Evolutionary conservation across 1,284 basidiomycete genomes (phyloP).

Genomic region (Apiotrichum veenhuisii): DNA sequence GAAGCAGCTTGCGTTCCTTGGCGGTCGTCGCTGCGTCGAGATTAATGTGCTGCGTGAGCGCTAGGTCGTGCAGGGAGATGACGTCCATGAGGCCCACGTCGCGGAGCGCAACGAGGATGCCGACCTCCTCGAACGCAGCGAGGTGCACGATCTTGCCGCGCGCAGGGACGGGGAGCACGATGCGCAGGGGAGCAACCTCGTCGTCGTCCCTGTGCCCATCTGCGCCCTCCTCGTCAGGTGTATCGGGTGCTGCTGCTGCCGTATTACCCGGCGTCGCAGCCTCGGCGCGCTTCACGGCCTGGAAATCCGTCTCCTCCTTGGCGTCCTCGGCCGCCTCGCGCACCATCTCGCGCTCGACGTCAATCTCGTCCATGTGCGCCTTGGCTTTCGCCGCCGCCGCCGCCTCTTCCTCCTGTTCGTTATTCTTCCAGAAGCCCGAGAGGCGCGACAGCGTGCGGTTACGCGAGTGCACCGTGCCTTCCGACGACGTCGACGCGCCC

Average conservation of each 20-base stretch:
- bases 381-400: constrained; percentile 10
- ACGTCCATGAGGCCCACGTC: constrained; percentile 40
- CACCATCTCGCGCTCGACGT: constrained; percentile 40
- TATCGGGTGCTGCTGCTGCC: background rate
- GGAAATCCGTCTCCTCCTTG: constrained; percentile 23
- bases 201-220: background rate
- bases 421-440: constrained; percentile 5
- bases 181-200: constrained; percentile 10
- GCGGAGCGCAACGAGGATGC: constrained; percentile 31
- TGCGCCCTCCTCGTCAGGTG: background rate
- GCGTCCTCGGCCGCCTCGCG: constrained; percentile 28
- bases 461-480: background rate
- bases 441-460: background rate
- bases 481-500: too few relatives aligned
- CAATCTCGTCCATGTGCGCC: constrained; percentile 35
- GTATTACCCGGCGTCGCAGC: background rate
- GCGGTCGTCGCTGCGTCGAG: constrained; percentile 4
- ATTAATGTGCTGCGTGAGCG: constrained; percentile 13
- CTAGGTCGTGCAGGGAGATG: constrained; percentile 26
- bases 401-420: background rate
- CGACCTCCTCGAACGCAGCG: constrained; percentile 30
- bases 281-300: constrained; percentile 22
- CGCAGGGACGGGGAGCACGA: constrained; percentile 28
- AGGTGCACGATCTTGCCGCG: constrained; percentile 35
- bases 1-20: constrained; percentile 7